A percentile compares a stretch with the other conserved stretches of the same genome.
Evolutionary conservation across 1,284 basidiomycete genomes (phyloP).

Genomic region (Volvariella surrecta): DNA sequence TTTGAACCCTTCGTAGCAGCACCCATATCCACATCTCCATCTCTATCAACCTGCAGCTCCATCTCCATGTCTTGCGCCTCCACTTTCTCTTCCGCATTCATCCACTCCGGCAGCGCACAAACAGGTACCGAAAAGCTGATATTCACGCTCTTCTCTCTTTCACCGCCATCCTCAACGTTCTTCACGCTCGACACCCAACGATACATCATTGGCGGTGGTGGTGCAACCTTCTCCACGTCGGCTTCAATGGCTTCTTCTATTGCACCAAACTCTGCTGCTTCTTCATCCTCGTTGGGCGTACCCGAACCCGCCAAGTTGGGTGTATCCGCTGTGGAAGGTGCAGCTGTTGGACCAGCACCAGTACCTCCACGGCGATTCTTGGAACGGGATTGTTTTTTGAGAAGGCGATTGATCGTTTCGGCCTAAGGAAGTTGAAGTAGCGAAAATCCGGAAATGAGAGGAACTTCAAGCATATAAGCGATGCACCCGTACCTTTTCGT

Average conservation of each 20-base stretch:
- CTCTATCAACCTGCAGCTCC: conserved; percentile 3
- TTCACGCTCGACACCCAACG: conserved; percentile 43
- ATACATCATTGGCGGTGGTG: conserved; percentile 43
- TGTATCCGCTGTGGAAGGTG: conserved; percentile 14
- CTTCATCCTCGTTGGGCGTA: conserved; percentile 20
- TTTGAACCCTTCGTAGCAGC: neutral
- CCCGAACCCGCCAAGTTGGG: conserved; percentile 17
- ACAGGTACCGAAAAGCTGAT: conserved; percentile 49
- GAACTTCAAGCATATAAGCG: conserved; percentile 5
- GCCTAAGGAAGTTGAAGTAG: conserved; percentile 31
- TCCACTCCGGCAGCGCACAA: conserved; percentile 21
- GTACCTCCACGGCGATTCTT: conserved; percentile 45
- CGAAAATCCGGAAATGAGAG: neutral
- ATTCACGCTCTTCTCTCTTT: conserved; percentile 15
- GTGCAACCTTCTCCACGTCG: conserved; percentile 19
- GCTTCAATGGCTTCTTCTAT: conserved; percentile 18
- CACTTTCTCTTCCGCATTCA: neutral
- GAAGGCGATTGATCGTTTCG: conserved; percentile 85
- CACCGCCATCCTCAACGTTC: conserved; percentile 15
- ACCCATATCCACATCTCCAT: conserved; percentile 6
- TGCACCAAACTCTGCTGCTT: conserved; percentile 15
- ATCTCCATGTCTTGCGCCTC: conserved; percentile 1
- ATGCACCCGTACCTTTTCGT: conserved; percentile 66
- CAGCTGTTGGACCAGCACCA: conserved; percentile 31
- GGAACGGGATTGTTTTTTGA: conserved; percentile 79